A percentile compares a stretch with the other conserved stretches of the same genome.
Evolutionary conservation across 306 rosid species (phyloP).

Genomic region (Quillaja saponaria): DNA sequence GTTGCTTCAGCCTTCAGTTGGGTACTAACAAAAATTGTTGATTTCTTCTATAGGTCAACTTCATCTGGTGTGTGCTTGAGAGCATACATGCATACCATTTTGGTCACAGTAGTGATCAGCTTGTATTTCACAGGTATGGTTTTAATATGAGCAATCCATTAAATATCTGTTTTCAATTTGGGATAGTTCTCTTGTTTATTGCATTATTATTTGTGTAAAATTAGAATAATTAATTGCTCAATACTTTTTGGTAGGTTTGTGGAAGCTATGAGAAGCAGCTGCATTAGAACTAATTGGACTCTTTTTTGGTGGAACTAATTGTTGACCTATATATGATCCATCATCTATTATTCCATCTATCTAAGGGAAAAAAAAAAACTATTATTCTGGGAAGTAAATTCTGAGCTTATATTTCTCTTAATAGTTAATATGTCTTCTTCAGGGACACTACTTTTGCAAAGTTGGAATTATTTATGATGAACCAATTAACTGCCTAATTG

Average conservation of each 20-base stretch:
- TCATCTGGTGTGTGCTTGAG: conserved; percentile 50
- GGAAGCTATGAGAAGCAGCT: neutral
- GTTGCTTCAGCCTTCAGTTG: neutral
- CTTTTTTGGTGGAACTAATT: too few species aligned
- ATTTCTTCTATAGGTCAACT: conserved; percentile 58
- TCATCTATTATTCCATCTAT: too few species aligned
- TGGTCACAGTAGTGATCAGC: conserved; percentile 44
- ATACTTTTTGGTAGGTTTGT: neutral
- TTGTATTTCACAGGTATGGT: conserved; percentile 49
- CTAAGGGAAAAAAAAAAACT: too few species aligned
- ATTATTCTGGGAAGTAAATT: too few species aligned
- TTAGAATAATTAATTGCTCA: too few species aligned
- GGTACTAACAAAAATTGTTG: neutral
- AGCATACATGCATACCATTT: conserved; percentile 37
- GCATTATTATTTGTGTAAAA: neutral
- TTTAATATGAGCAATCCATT: too few species aligned
- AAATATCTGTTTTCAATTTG: neutral
- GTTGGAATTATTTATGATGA: too few species aligned
- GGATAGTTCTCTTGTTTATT: neutral
- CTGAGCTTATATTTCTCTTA: too few species aligned
- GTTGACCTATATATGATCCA: too few species aligned
- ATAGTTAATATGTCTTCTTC: too few species aligned
- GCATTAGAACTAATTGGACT: neutral
- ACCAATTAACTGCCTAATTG: too few species aligned
- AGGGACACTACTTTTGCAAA: too few species aligned